Percentiles rank a stretch among this genome's conserved stretches.
These are phyloP conservation scores for Fusarium udum DNA, from an alignment of 2,329 filamentous ascomycete species.

Conservation along the genomic window DNA sequence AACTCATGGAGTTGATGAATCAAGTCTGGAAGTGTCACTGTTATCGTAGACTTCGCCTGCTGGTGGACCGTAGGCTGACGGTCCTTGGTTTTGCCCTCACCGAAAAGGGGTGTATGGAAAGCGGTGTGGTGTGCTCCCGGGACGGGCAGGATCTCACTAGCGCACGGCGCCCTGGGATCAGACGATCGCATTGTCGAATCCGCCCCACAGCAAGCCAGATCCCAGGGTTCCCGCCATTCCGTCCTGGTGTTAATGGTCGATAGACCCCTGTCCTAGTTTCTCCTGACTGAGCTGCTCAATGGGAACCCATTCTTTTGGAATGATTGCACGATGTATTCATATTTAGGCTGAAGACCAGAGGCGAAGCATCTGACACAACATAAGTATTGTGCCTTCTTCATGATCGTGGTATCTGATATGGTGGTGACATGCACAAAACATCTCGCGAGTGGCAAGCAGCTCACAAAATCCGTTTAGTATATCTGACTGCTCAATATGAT, in stretches of 20 bases:
- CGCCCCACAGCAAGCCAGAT: slow-evolving; percentile 43
- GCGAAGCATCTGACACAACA: background rate
- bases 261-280: slow-evolving; percentile 33
- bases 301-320: background rate
- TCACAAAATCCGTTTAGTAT: slow-evolving; percentile 26
- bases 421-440: background rate
- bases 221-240: slow-evolving; percentile 43
- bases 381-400: background rate
- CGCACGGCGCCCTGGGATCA: slow-evolving; percentile 41
- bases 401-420: background rate
- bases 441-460: slow-evolving; percentile 25
- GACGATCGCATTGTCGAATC: slow-evolving; percentile 43
- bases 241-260: slow-evolving; percentile 28
- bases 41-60: background rate
- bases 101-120: slow-evolving; percentile 28
- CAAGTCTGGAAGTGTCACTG: background rate
- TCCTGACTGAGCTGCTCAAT: slow-evolving; percentile 29
- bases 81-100: background rate
- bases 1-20: background rate
- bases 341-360: too few relatives aligned
- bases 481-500: slow-evolving; percentile 32
- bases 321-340: background rate
- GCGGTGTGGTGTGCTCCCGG: slow-evolving; percentile 42
- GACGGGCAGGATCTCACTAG: slow-evolving; percentile 46
- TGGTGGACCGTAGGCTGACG: background rate